Percentiles rank a stretch among this genome's conserved stretches.
Conservation (phyloP, 345 rosid species). For the Pelargonium nanum region DNA sequence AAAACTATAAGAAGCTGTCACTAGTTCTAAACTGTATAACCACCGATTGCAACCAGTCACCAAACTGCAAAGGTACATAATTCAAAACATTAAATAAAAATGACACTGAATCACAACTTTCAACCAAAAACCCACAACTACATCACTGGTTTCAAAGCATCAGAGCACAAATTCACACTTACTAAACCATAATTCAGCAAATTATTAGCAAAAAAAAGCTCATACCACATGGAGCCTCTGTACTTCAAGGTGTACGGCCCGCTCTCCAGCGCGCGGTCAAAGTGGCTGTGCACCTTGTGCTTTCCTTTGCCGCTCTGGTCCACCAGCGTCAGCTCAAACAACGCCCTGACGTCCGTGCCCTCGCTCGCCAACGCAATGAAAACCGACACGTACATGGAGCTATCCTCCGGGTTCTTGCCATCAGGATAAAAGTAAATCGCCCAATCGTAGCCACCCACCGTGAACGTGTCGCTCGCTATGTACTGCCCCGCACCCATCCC, state of each 20-base stretch:
- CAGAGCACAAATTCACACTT: background rate
- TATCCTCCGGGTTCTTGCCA: constrained; percentile 79
- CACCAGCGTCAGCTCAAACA: constrained; percentile 70
- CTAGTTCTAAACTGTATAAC: no score
- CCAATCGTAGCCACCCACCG: constrained; percentile 91
- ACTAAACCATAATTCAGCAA: background rate
- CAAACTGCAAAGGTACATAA: no score
- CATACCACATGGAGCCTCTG: constrained; percentile 94
- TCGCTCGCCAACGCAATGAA: constrained; percentile 85
- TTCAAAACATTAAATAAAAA: no score
- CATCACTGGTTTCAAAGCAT: no score
- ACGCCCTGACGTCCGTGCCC: constrained; percentile 84
- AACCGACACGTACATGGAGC: constrained; percentile 57
- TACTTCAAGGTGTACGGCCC: constrained; percentile 82
- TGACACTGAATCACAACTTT: no score
- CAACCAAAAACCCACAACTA: no score
- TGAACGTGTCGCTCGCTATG: constrained; percentile 68
- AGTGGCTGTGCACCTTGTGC: constrained; percentile 89
- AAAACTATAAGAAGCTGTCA: no score
- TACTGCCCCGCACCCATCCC: constrained; percentile 75
- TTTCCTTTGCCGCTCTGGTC: constrained; percentile 92
- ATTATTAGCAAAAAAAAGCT: background rate
- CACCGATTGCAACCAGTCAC: no score
- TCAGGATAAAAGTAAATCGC: constrained; percentile 88
- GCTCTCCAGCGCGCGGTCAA: constrained; percentile 80